These are phyloP conservation scores for Blastobotrys aristatus DNA, from an alignment of 1,139 yeast genomes.

Conservation along the genomic window DNA sequence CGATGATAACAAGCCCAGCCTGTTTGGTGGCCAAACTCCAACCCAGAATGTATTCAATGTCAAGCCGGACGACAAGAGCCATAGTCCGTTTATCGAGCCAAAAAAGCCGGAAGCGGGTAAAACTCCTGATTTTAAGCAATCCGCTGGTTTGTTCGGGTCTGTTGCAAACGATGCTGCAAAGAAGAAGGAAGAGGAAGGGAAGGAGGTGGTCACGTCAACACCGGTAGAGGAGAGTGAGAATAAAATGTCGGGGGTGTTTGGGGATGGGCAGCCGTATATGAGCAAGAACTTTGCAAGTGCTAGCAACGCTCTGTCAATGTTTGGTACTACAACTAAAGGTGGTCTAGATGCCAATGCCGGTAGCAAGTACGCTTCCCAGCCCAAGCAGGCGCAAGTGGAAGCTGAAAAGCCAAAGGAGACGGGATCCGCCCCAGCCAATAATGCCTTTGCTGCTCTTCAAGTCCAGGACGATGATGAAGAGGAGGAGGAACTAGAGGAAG, in stretches of 20 bases:
- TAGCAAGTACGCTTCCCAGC: not conserved
- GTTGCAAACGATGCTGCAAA: slow-evolving; percentile 8
- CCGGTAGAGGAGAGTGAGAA: not conserved
- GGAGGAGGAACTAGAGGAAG: not conserved
- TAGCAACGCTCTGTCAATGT: not conserved
- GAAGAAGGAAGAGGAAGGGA: not conserved
- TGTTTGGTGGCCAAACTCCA: not conserved
- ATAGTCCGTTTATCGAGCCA: not conserved
- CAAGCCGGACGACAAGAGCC: not conserved
- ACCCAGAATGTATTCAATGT: not conserved
- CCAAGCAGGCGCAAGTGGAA: too few species aligned
- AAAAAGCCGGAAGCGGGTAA: not conserved
- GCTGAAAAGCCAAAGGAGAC: not conserved
- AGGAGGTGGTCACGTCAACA: not conserved
- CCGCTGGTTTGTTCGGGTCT: not conserved
- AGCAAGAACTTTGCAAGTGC: not conserved
- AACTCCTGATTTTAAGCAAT: not conserved
- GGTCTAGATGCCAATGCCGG: not conserved
- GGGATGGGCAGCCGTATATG: not conserved
- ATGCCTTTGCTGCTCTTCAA: not conserved
- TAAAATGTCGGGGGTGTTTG: not conserved
- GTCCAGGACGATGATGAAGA: not conserved
- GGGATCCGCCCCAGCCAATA: not conserved
- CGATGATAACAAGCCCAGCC: not conserved
- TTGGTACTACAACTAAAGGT: not conserved